phyloP scores from a whole-genome alignment of 2,329 filamentous ascomycete genomes.

The Rugonectria rugulosa region DNA sequence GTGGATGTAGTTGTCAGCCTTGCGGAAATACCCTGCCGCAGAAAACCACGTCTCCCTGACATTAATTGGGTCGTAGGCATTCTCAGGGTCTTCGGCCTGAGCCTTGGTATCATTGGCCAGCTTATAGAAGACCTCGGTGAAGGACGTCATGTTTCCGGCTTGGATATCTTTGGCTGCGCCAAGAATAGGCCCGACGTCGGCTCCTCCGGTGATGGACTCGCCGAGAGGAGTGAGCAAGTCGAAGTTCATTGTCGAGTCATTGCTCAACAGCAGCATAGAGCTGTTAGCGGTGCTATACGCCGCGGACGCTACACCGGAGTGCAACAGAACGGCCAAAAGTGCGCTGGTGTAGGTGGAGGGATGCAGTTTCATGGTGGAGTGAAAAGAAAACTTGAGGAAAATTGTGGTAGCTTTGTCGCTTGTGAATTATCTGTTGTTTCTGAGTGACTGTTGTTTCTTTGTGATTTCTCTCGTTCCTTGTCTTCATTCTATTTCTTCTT shows the following conservation, averaged over 20 bases:
- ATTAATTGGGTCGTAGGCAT: conserved; percentile 33
- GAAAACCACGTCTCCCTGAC: conserved; percentile 43
- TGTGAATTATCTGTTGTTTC: not conserved
- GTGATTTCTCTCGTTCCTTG: not conserved
- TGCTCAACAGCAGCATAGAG: conserved; percentile 7
- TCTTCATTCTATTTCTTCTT: too few species aligned
- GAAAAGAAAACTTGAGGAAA: not conserved
- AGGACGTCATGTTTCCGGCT: conserved; percentile 35
- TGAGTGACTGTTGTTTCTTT: not conserved
- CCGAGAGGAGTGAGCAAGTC: conserved; percentile 10
- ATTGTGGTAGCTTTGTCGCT: not conserved
- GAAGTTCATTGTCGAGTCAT: conserved; percentile 8
- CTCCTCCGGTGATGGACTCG: conserved; percentile 10
- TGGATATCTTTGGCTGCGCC: conserved; percentile 38
- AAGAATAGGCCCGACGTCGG: conserved; percentile 45
- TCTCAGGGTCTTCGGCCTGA: conserved; percentile 28
- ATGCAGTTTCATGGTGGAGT: conserved; percentile 4
- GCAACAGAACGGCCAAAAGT: conserved; percentile 1
- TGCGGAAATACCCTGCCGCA: conserved; percentile 51
- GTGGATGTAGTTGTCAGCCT: conserved; percentile 51
- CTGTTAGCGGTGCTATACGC: not conserved
- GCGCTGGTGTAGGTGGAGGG: not conserved
- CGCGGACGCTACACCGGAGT: not conserved
- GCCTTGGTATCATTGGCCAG: conserved; percentile 35
- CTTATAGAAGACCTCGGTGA: conserved; percentile 27